Percentiles rank a stretch among this genome's conserved stretches.
These are phyloP conservation scores for Schizonepeta tenuifolia DNA, from an alignment of 257 asterid genomes.

Conservation along the genomic window DNA sequence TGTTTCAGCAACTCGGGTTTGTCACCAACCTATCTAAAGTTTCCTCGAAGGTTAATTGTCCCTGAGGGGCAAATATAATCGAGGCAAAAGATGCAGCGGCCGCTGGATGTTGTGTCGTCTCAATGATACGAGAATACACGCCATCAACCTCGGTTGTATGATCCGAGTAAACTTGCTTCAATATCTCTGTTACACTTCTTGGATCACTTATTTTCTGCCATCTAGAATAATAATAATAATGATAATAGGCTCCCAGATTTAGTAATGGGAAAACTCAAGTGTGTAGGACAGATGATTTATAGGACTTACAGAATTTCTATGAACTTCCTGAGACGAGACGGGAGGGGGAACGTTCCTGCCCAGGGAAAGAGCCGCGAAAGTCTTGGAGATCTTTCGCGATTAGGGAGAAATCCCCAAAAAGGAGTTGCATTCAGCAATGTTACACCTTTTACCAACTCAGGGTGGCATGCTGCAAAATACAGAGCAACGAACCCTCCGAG, in stretches of 20 bases:
- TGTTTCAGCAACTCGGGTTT: neutral
- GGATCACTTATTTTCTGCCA: constrained; percentile 97
- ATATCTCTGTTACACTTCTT: constrained; percentile 70
- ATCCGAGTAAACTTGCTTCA: constrained; percentile 86
- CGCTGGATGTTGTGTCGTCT: constrained; percentile 87
- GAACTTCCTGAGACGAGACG: constrained; percentile 56
- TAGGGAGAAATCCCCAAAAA: constrained; percentile 95
- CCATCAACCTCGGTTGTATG: constrained; percentile 73
- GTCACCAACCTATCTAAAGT: constrained; percentile 58
- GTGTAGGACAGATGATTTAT: neutral
- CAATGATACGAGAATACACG: constrained; percentile 71
- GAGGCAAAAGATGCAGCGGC: constrained; percentile 96
- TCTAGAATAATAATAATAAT: constrained; percentile 44
- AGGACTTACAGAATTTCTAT: constrained; percentile 64
- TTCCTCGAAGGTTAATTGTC: constrained; percentile 62
- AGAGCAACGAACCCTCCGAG: constrained; percentile 93
- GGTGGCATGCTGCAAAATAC: constrained; percentile 83
- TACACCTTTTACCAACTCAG: constrained; percentile 86
- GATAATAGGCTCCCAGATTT: neutral
- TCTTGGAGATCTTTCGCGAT: constrained; percentile 75
- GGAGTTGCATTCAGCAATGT: constrained; percentile 95
- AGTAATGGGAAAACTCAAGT: neutral
- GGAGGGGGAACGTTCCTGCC: constrained; percentile 94
- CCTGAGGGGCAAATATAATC: constrained; percentile 86
- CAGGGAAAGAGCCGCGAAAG: constrained; percentile 77